Conservation (phyloP, 2,329 filamentous ascomycete species). For the Dactylellina leptospora region DNA sequence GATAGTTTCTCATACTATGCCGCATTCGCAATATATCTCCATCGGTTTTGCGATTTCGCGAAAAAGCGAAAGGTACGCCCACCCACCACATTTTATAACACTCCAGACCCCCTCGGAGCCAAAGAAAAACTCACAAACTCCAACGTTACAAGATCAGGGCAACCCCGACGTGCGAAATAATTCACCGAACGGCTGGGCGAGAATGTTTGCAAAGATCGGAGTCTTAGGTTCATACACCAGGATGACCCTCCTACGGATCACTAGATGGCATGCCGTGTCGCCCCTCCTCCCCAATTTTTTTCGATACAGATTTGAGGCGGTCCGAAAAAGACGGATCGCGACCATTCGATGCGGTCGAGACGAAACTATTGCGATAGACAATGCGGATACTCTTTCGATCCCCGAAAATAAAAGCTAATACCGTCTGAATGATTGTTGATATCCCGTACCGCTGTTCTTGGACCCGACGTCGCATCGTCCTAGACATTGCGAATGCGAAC, state of each 20-base stretch:
- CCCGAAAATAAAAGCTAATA: no score
- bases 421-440: no score
- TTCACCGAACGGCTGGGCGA: background rate
- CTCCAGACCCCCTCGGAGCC: constrained; percentile 31
- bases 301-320: background rate
- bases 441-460: no score
- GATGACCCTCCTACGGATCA: background rate
- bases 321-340: background rate
- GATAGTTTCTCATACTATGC: background rate
- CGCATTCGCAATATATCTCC: background rate
- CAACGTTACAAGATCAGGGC: background rate
- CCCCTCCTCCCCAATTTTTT: background rate
- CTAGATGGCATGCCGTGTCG: no score
- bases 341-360: constrained; percentile 4
- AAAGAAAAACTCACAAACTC: background rate
- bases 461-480: no score
- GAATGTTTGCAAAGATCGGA: background rate
- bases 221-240: background rate
- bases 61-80: constrained; percentile 1
- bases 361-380: background rate
- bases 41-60: background rate
- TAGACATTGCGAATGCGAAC: no score
- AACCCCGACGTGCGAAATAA: background rate
- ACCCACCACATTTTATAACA: constrained; percentile 27
- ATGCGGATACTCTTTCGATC: no score